A percentile compares a stretch with the other conserved stretches of the same genome.
Evolutionary conservation across 1,139 yeast species (phyloP).

Genomic region (Martiniozyma asiatica): DNA sequence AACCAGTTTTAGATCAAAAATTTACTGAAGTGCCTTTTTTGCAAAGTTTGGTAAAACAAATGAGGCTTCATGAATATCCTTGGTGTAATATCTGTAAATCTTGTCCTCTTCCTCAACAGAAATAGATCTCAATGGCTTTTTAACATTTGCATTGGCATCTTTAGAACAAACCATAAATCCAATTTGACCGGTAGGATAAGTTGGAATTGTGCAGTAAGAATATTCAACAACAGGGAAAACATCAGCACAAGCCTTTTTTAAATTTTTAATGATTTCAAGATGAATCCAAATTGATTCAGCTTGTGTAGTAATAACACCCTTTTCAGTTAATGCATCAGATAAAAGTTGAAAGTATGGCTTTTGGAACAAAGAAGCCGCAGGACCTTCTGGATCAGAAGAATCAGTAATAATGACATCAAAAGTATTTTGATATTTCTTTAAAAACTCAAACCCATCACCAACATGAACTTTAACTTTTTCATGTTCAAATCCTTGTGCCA

Average conservation of each 20-base stretch:
- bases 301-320: slow-evolving; percentile 75
- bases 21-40: slow-evolving; percentile 22
- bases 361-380: slow-evolving; percentile 90
- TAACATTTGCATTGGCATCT: slow-evolving; percentile 37
- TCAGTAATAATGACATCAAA: slow-evolving; percentile 90
- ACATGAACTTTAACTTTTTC: slow-evolving; percentile 76
- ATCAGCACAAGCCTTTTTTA: slow-evolving; percentile 45
- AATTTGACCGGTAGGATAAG: slow-evolving; percentile 92
- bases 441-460: slow-evolving; percentile 87
- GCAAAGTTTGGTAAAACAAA: slow-evolving; percentile 88
- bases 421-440: slow-evolving; percentile 31
- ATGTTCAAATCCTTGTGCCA: slow-evolving; percentile 61
- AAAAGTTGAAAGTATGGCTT: slow-evolving; percentile 67
- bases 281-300: slow-evolving; percentile 92
- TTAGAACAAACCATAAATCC: slow-evolving; percentile 79
- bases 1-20: neutral
- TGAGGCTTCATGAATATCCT: slow-evolving; percentile 69
- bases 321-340: slow-evolving; percentile 47
- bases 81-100: slow-evolving; percentile 69
- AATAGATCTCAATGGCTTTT: slow-evolving; percentile 57
- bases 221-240: slow-evolving; percentile 79
- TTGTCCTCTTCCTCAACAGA: slow-evolving; percentile 49
- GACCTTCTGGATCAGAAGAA: slow-evolving; percentile 96
- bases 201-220: slow-evolving; percentile 83
- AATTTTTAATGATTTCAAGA: slow-evolving; percentile 47